phyloP scores from a whole-genome alignment of 495 filamentous ascomycete genomes.

The Talaromyces borbonicus region DNA sequence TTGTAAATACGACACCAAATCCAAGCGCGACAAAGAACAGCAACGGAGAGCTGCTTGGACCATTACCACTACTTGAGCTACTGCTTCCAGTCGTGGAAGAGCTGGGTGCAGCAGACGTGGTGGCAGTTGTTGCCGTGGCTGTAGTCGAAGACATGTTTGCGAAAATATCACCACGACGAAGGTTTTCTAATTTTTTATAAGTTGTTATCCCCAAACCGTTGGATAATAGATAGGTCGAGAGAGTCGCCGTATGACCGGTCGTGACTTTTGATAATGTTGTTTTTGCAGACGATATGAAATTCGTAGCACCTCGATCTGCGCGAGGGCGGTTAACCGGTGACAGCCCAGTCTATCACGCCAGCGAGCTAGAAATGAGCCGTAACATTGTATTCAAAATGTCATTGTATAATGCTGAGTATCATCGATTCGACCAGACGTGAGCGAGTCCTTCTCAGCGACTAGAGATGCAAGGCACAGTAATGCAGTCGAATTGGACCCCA shows the following conservation, averaged over 20 bases:
- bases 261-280: too few relatives aligned
- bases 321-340: background rate
- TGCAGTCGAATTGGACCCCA: constrained; percentile 3
- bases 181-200: background rate
- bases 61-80: constrained; percentile 15
- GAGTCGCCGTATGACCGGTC: too few relatives aligned
- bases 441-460: too few relatives aligned
- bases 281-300: too few relatives aligned
- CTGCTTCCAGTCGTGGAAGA: constrained; percentile 2
- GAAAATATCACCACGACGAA: background rate
- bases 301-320: background rate
- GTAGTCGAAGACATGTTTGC: constrained; percentile 7
- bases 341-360: constrained; percentile 1
- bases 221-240: too few relatives aligned
- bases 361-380: background rate
- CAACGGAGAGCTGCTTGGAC: constrained; percentile 78
- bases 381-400: constrained; percentile 3
- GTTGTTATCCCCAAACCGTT: background rate
- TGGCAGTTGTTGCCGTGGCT: background rate
- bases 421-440: background rate
- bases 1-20: constrained; percentile 98
- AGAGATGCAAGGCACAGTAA: constrained; percentile 3
- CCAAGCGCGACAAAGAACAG: constrained; percentile 81
- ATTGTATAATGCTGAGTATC: background rate
- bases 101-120: constrained; percentile 3